Conservation (phyloP, 2,329 filamentous ascomycete genomes). For the Kalaharituber pfeilii region DNA sequence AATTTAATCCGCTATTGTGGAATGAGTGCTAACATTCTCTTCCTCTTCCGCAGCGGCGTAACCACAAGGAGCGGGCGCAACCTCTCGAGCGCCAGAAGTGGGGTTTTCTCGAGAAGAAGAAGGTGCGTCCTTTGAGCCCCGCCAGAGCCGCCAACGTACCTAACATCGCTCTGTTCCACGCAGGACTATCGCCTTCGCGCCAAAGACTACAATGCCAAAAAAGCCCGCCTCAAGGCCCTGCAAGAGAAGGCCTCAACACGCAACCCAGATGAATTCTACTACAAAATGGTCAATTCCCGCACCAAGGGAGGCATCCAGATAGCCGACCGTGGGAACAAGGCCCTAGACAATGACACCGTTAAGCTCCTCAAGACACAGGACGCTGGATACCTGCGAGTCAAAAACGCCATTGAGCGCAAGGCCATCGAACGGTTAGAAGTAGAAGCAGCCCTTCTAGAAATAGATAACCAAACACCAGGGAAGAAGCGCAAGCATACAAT, state of each 20-base stretch:
- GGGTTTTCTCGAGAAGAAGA: constrained; percentile 90
- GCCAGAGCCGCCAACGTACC: background rate
- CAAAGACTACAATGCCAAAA: constrained; percentile 49
- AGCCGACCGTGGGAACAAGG: constrained; percentile 32
- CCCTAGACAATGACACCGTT: constrained; percentile 40
- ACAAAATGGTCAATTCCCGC: constrained; percentile 45
- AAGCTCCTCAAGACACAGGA: constrained; percentile 53
- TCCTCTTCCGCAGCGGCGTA: constrained; percentile 46
- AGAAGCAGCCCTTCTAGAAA: constrained; percentile 32
- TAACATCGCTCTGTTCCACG: too few relatives aligned
- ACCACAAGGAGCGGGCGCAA: constrained; percentile 81
- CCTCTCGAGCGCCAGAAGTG: constrained; percentile 66
- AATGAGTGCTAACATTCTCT: background rate
- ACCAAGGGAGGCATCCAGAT: constrained; percentile 36
- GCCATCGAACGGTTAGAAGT: constrained; percentile 41
- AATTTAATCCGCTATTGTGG: too few relatives aligned
- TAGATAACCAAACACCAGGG: constrained; percentile 11
- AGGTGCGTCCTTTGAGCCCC: constrained; percentile 37
- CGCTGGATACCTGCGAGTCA: constrained; percentile 45
- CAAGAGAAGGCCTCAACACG: constrained; percentile 45
- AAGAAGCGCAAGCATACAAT: constrained; percentile 24
- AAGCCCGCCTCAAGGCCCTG: constrained; percentile 41
- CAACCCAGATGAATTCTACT: constrained; percentile 59
- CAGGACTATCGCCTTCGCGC: constrained; percentile 49
- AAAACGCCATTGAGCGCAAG: constrained; percentile 42